Evolutionary conservation across 108 stramenopile genomes (phyloP), one percentile per base, ranked within the genome.

Genomic region (Cyclotella choctawhatcheeana): DNA sequence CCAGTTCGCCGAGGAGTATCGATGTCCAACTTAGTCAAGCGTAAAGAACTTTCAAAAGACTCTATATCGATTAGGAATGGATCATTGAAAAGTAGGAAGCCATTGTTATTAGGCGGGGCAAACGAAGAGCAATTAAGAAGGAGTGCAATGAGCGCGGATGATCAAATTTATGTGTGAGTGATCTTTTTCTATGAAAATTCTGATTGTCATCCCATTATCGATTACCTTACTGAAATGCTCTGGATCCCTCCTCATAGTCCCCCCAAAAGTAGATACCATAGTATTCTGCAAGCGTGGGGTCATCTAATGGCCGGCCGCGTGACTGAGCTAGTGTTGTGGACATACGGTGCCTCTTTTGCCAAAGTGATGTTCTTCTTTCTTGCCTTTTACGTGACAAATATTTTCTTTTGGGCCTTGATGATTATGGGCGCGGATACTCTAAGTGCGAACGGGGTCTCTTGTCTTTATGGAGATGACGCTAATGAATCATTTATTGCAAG

Each of bases 351-450:
- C 10, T 44, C 45, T 12, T 71, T 60, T 50, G 59, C 27, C 13
- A 60, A 61, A 59, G 70, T 71, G 0, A 50, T 71, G 70, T 35
- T 77, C 17, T 35, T 62, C n/a, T 77, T 70, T 32, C 20, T 77
- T 8, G 29, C 60, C 5, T 44, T 77, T 20, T 77, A 77, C 31
- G 58, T 77, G 2, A 30, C 50, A 0, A 64, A 69, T 25, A 77
- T 70, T 55, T 70, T 70, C 32, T 0, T 55, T 5, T 77, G 58
- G 68, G 69, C 69, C 1, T 31, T 31, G 10, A 31, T 62, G 3
- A 62, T 77, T 16, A 50, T 47, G 47, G 44, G 31, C 13, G 68
- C 52, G 22, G 59, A 63, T 34, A 4, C 18, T 2, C 10, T 67
- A 0, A 63, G 27, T 54, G 4, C 43, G 13, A 32, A 25, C 2